These are phyloP conservation scores for Thoreauomyces humboldtii DNA, from an alignment of 192 early-diverging fungal species.

Conservation along the genomic window DNA sequence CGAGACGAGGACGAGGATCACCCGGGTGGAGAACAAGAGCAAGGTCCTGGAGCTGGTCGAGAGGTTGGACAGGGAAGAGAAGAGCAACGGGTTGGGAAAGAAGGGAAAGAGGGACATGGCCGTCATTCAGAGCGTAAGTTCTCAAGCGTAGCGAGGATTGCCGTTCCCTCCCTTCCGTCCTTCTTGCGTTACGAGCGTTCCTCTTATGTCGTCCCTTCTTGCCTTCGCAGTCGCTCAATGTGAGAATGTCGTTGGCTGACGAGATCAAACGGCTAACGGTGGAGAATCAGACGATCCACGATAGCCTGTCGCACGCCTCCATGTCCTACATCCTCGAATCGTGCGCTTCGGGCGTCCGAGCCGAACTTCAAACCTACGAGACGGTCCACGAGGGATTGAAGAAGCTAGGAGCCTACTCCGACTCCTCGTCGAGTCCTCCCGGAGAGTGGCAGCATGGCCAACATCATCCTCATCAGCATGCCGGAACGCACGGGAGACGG, in stretches of 20 bases:
- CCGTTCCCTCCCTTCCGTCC: too few relatives aligned
- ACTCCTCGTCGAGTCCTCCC: neutral
- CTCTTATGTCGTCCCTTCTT: too few relatives aligned
- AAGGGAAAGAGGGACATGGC: slow-evolving; percentile 48
- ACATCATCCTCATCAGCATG: neutral
- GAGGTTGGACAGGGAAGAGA: slow-evolving; percentile 46
- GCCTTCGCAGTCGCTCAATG: slow-evolving; percentile 36
- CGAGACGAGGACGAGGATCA: slow-evolving; percentile 11
- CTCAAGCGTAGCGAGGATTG: too few relatives aligned
- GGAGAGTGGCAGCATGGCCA: neutral
- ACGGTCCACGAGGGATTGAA: slow-evolving; percentile 51
- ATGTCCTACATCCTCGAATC: slow-evolving; percentile 39
- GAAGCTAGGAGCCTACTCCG: slow-evolving; percentile 37
- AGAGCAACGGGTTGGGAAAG: slow-evolving; percentile 46
- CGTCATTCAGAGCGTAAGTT: slow-evolving; percentile 42
- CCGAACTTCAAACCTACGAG: slow-evolving; percentile 51
- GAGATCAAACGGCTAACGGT: slow-evolving; percentile 54
- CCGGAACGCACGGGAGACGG: neutral
- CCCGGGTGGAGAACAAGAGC: slow-evolving; percentile 42
- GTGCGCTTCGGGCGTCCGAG: slow-evolving; percentile 34
- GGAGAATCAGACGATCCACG: slow-evolving; percentile 41
- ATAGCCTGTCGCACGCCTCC: slow-evolving; percentile 40
- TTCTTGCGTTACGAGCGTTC: too few relatives aligned
- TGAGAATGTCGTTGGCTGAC: slow-evolving; percentile 44
- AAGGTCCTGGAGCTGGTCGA: slow-evolving; percentile 41